Percentiles rank a stretch among this genome's conserved stretches.
phyloP scores from a whole-genome alignment of 192 early-diverging fungal species.

The Funneliformis mosseae region DNA sequence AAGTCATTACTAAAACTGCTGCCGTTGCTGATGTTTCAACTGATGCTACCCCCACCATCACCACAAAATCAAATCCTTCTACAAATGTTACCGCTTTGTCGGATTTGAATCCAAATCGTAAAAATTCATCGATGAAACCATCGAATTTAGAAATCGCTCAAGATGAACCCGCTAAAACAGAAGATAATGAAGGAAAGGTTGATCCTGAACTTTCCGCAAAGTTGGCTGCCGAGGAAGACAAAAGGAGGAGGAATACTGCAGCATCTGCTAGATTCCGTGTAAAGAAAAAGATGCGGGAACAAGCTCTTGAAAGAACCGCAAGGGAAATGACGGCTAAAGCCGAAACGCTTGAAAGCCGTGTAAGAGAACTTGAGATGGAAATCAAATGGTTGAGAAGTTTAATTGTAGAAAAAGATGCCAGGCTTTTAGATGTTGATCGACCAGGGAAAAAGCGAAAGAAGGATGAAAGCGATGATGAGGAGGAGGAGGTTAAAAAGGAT shows the following conservation, averaged over 20 bases:
- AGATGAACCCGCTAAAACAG: background rate
- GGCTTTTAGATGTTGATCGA: constrained; percentile 30
- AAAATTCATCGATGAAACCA: background rate
- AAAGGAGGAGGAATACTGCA: constrained; percentile 91
- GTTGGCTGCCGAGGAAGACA: constrained; percentile 73
- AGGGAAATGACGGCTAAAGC: constrained; percentile 78
- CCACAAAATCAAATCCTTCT: background rate
- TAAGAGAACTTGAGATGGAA: constrained; percentile 89
- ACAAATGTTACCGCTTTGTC: background rate
- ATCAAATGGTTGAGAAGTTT: constrained; percentile 88
- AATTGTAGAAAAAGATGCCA: constrained; percentile 72
- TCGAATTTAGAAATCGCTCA: background rate
- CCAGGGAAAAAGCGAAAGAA: constrained; percentile 6
- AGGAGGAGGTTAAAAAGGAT: background rate
- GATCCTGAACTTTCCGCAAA: constrained; percentile 36
- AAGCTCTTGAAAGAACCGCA: constrained; percentile 79
- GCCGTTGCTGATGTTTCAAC: too few relatives aligned
- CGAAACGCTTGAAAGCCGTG: constrained; percentile 74
- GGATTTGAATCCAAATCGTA: background rate
- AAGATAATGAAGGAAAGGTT: background rate
- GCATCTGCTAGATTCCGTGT: constrained; percentile 93
- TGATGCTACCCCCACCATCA: background rate
- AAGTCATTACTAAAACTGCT: background rate
- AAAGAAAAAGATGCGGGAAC: constrained; percentile 93
- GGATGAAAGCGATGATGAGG: background rate